Conservation (phyloP, 495 filamentous ascomycete genomes). For the Aspergillus sparsus region DNA sequence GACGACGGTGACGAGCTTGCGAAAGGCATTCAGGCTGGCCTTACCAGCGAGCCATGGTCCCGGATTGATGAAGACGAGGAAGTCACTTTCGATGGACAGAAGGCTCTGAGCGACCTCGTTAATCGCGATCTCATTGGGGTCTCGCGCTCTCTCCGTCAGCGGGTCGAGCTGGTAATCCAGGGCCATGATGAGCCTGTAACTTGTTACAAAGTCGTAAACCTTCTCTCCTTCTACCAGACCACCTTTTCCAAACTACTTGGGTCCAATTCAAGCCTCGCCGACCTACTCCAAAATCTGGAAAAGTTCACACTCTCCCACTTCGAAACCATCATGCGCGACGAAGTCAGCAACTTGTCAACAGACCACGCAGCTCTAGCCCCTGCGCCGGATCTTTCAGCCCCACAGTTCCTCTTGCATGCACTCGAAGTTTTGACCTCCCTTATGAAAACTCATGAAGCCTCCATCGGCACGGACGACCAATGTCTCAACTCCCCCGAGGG, state of each 20-base stretch:
- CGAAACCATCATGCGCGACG: conserved; percentile 73
- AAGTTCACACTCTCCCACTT: conserved; percentile 83
- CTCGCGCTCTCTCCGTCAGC: conserved; percentile 72
- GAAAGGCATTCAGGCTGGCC: conserved; percentile 78
- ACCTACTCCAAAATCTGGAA: conserved; percentile 67
- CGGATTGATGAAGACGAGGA: conserved; percentile 58
- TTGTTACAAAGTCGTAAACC: conserved; percentile 84
- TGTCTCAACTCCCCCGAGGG: conserved; percentile 34
- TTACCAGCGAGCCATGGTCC: conserved; percentile 87
- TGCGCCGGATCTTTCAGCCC: conserved; percentile 65
- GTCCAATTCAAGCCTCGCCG: conserved; percentile 65
- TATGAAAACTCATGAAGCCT: conserved; percentile 84
- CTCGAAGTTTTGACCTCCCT: conserved; percentile 70
- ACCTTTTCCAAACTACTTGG: conserved; percentile 83
- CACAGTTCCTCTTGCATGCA: conserved; percentile 80
- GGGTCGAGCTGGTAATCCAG: conserved; percentile 88
- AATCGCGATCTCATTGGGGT: conserved; percentile 82
- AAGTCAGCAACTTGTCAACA: conserved; percentile 67
- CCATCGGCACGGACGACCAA: conserved; percentile 61
- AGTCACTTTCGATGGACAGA: conserved; percentile 75
- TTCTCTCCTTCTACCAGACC: conserved; percentile 83
- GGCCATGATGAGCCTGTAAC: conserved; percentile 87
- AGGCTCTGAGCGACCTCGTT: conserved; percentile 83
- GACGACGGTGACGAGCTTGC: conserved; percentile 90
- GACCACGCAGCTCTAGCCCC: conserved; percentile 61